A percentile compares a stretch with the other conserved stretches of the same genome.
These are phyloP conservation scores for Podochytrium sp. DNA, from an alignment of 192 early-diverging fungal species.

Conservation along the genomic window DNA sequence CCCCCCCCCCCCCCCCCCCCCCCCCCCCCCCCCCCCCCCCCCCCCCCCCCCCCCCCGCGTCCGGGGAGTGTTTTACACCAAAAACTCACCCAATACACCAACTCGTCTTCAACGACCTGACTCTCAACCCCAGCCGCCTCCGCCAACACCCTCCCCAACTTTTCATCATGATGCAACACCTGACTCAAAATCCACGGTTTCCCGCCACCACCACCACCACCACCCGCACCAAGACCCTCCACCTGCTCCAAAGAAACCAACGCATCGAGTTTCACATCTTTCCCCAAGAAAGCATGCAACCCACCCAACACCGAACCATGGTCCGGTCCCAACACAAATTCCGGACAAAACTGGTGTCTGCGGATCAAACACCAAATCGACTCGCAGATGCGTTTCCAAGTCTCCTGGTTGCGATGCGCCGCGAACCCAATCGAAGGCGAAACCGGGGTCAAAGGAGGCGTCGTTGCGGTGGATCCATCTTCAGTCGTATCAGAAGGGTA, in stretches of 20 bases:
- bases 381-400: constrained; percentile 19
- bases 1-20: too few relatives aligned
- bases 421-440: not conserved
- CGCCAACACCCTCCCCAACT: constrained; percentile 15
- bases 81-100: constrained; percentile 30
- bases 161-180: constrained; percentile 18
- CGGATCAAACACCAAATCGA: constrained; percentile 17
- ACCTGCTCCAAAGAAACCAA: not conserved
- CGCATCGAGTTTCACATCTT: not conserved
- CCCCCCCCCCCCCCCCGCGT: too few relatives aligned
- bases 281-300: not conserved
- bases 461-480: not conserved
- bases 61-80: too few relatives aligned
- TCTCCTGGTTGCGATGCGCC: not conserved
- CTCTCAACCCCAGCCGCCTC: not conserved
- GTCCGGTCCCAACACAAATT: constrained; percentile 2
- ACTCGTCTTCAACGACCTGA: constrained; percentile 13
- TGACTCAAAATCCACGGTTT: constrained; percentile 23
- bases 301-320: not conserved
- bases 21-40: too few relatives aligned
- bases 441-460: not conserved
- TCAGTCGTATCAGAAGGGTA: not conserved
- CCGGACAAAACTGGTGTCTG: constrained; percentile 10
- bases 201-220: too few relatives aligned
- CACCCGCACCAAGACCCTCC: not conserved